phyloP scores from a whole-genome alignment of 805 yeast species.

The Metschnikowia continentalis region DNA sequence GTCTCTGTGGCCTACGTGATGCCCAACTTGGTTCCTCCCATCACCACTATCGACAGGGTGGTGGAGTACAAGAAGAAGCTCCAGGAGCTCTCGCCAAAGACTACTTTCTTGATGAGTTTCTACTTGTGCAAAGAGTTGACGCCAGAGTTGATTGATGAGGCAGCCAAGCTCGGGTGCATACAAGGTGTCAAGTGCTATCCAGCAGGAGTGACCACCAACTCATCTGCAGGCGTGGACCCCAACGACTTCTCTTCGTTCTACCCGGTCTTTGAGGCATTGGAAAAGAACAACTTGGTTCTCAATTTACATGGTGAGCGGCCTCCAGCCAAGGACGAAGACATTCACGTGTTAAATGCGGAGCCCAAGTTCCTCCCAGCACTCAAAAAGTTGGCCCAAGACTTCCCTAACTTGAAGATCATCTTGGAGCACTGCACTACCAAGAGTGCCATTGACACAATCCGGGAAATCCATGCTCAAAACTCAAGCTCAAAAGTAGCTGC shows the following conservation, averaged over 20 bases:
- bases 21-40: constrained; percentile 95
- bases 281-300: constrained; percentile 68
- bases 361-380: constrained; percentile 88
- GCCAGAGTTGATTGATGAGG: constrained; percentile 78
- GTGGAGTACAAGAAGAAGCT: constrained; percentile 62
- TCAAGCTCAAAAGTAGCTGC: constrained; percentile 67
- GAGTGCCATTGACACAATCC: constrained; percentile 78
- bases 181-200: constrained; percentile 96
- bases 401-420: constrained; percentile 82
- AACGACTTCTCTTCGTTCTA: constrained; percentile 86
- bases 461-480: constrained; percentile 40
- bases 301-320: constrained; percentile 97
- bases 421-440: constrained; percentile 94
- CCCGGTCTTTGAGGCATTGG: constrained; percentile 87
- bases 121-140: constrained; percentile 76
- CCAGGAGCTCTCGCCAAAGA: constrained; percentile 65
- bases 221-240: constrained; percentile 86
- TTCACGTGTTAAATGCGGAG: constrained; percentile 93
- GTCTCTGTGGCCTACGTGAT: constrained; percentile 85
- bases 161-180: constrained; percentile 64
- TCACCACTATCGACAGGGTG: constrained; percentile 72
- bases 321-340: constrained; percentile 48
- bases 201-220: constrained; percentile 98
- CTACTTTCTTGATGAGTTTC: constrained; percentile 88
- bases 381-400: constrained; percentile 67